These are phyloP conservation scores for Amanita polypyramis DNA, from an alignment of 768 basidiomycete genomes.

Conservation along the genomic window DNA sequence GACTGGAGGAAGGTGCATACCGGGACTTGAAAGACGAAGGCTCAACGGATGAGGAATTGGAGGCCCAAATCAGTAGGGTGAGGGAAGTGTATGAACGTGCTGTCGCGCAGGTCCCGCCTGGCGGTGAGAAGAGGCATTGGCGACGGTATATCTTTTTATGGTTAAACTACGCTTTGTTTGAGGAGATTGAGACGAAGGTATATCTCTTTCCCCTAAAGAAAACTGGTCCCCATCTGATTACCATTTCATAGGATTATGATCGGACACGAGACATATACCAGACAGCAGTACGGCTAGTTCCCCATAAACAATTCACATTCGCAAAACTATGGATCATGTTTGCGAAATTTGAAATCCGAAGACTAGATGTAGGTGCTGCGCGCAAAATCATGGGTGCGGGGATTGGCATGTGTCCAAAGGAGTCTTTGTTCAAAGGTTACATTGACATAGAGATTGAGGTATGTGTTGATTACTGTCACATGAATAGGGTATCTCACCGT, in stretches of 20 bases:
- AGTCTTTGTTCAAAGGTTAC: constrained; percentile 91
- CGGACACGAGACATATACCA: constrained; percentile 89
- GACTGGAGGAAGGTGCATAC: constrained; percentile 85
- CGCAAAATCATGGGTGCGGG: constrained; percentile 83
- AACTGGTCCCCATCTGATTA: not conserved
- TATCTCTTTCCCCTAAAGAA: not conserved
- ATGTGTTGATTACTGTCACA: constrained; percentile 14
- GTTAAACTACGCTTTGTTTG: constrained; percentile 93
- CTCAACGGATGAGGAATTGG: constrained; percentile 57
- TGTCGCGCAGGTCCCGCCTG: constrained; percentile 92
- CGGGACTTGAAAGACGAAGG: constrained; percentile 69
- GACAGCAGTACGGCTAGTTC: constrained; percentile 79
- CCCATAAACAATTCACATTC: constrained; percentile 96
- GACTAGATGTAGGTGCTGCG: constrained; percentile 71
- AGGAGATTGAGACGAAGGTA: constrained; percentile 92
- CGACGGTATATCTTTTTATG: constrained; percentile 85
- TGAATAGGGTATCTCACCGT: not conserved
- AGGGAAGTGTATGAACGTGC: constrained; percentile 94
- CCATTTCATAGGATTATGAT: constrained; percentile 52
- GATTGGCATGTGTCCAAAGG: constrained; percentile 95
- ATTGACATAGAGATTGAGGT: constrained; percentile 90
- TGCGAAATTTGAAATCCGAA: constrained; percentile 85
- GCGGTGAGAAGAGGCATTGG: constrained; percentile 88
- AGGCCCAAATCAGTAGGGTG: constrained; percentile 53
- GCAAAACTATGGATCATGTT: constrained; percentile 94